Evolutionary conservation across 306 rosid genomes (phyloP), one percentile per base, ranked within the genome.

Genomic region (Acmispon strigosus): DNA sequence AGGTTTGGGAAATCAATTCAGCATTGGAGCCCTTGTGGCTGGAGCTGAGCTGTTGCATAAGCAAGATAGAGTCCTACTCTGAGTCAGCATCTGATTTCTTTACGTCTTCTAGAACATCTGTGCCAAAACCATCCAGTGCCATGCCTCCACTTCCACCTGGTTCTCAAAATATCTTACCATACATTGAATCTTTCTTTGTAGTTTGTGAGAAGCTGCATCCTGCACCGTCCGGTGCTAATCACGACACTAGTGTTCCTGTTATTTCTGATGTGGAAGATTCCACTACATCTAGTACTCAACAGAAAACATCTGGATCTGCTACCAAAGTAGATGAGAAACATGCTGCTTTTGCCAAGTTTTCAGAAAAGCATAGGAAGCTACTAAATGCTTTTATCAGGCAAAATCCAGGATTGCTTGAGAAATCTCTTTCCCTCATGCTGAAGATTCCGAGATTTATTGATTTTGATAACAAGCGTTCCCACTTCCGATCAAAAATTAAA

Each of bases 201-300:
- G 92, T 90, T 58, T 90, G 96, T 84, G 98, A 93, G 86, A 93
- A 90, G 81, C 82, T 93, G 66, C 97, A 88, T 81, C 97, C 96
- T 71, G 86, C 89, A 50, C 87, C 79, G 62, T 83, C 86, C 5
- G 91, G 92, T 76, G 88, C 92, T 65, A 82, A 69, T 81, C 82
- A 80, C 57, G 97, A 87, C 64, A 77, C 77, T 42, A 69, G 81
- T 74, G 60, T 82, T 84, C 80, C 90, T 74, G 78, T 62, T 29
- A 83, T 80, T 66, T 83, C 98, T 75, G 96, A 90, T 70, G 83
- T 82, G 55, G 97, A 90, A 55, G 97, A 88, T 56, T 82, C 90
- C 37, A 70, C 89, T 68, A 76, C 89, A 69, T 88, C 89, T 71
- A 74, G 81, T 79, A 58, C 76, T 44, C 88, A 63, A 74, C 96